Base-by-base conservation (phyloP, 768 basidiomycete species). In the Panaeolus papilionaceus region DNA sequence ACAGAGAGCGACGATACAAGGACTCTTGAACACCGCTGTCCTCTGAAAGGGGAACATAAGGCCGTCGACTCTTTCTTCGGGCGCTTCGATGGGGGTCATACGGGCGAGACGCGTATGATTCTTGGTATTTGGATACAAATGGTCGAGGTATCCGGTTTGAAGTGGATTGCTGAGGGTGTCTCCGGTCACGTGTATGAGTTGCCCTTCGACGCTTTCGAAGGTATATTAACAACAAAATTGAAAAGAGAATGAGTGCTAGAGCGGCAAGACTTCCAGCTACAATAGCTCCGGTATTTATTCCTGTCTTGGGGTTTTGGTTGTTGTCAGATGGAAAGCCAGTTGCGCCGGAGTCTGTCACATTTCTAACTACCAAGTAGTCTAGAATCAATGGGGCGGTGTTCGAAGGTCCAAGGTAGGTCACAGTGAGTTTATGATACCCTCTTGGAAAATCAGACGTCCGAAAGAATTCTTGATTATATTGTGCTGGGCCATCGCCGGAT, bases 401-500 rank as follows among this genome's bases (percentile, higher is more conserved):
- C 8, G 38, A 20, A 26, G 45, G 39, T 9, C 54, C 66, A 44
- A 68, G 64, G 9, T 68, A 26, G 10, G 69, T 45, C 9, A 70
- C 63, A 3, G 62, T 45, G 18, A 69, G 64, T 38, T 66, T 61
- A 26, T 72, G 51, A 37, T 67, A 68, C 44, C 70, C 73, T 9
- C 69, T 20, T 11, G 65, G 39, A 26, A 71, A 68, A 10, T 71
- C 70, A 8, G 73, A 70, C 18, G 68, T 68, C 23, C 68, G n/a
- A 37, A 69, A 69, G 65, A 66, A 69, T 38, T 61, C 47, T n/a
- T 63, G 28, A 45, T 69, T 37, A 47, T 39, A 47, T 18, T n/a
- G 20, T 8, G 45, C 16, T 18, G 20, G 16, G 18, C n/a, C 45
- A 20, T 20, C 45, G 18, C 18, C 16, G 8, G 45, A 18, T 16